A percentile compares a stretch with the other conserved stretches of the same genome.
Evolutionary conservation across 2,329 filamentous ascomycete genomes (phyloP).

Genomic region (Fusarium hostae): DNA sequence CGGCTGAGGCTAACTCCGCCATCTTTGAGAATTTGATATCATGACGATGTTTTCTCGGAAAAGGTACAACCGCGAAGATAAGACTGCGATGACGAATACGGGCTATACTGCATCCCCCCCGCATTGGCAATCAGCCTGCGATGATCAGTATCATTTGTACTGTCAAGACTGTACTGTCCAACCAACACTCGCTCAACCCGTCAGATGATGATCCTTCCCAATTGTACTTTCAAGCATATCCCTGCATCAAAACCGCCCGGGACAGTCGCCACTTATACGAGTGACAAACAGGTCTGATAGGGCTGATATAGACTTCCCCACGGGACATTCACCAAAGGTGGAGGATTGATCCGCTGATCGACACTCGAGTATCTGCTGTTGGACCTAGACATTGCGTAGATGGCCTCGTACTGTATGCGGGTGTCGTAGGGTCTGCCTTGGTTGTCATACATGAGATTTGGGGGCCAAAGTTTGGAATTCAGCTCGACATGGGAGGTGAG

Average conservation of each 20-base stretch:
- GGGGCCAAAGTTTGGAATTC: neutral
- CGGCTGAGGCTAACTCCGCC: constrained; percentile 21
- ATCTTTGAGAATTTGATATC: constrained; percentile 13
- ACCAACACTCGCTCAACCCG: neutral
- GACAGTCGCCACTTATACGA: neutral
- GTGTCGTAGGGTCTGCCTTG: constrained; percentile 9
- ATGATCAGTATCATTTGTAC: neutral
- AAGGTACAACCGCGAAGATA: neutral
- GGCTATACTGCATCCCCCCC: neutral
- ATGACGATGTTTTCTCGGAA: neutral
- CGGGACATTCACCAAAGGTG: neutral
- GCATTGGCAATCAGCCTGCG: constrained; percentile 9
- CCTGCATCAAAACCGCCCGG: neutral
- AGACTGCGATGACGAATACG: neutral
- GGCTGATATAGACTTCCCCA: constrained; percentile 13
- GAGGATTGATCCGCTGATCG: neutral
- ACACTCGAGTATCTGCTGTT: neutral
- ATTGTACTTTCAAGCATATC: neutral
- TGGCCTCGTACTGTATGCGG: neutral
- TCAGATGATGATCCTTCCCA: constrained; percentile 1
- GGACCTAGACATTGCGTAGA: neutral
- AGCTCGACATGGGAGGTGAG: neutral
- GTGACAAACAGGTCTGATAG: neutral
- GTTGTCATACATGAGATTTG: neutral
- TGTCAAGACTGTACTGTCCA: neutral